Percentiles rank a stretch among this genome's conserved stretches.
phyloP scores from a whole-genome alignment of 345 rosid species.

The rapeseed (Brassica napus) region DNA sequence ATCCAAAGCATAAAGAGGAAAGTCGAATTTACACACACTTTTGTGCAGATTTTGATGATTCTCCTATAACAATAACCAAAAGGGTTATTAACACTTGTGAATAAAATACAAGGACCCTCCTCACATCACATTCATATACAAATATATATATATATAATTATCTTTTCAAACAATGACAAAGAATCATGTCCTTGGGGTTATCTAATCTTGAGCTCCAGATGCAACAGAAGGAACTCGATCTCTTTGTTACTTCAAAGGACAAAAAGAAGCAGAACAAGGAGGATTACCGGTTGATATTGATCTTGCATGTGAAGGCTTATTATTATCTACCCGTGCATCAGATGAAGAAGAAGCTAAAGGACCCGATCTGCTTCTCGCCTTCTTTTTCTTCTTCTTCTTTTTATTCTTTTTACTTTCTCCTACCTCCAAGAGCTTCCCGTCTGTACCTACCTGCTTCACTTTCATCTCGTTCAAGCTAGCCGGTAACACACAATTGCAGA shows the following conservation, averaged over 20 bases:
- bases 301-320: constrained; percentile 4
- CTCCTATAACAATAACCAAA: background rate
- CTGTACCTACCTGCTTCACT: constrained; percentile 52
- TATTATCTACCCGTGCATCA: background rate
- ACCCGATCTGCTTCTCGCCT: constrained; percentile 31
- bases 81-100: background rate
- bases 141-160: background rate
- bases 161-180: constrained; percentile 5
- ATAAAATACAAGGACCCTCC: background rate
- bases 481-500: constrained; percentile 93
- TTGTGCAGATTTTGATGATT: constrained; percentile 13
- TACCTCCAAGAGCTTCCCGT: constrained; percentile 37
- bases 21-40: background rate
- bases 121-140: constrained; percentile 13
- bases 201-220: constrained; percentile 21
- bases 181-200: constrained; percentile 14
- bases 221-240: background rate
- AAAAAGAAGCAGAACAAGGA: background rate
- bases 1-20: background rate
- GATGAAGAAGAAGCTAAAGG: constrained; percentile 20
- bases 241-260: background rate
- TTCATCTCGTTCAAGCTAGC: constrained; percentile 69
- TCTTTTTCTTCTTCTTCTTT: constrained; percentile 33
- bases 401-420: constrained; percentile 59
- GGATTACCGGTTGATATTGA: constrained; percentile 30